A percentile compares a stretch with the other conserved stretches of the same genome.
These are phyloP conservation scores for Microcyclospora pomicola DNA, from an alignment of 2,329 filamentous ascomycete species.

Conservation along the genomic window DNA sequence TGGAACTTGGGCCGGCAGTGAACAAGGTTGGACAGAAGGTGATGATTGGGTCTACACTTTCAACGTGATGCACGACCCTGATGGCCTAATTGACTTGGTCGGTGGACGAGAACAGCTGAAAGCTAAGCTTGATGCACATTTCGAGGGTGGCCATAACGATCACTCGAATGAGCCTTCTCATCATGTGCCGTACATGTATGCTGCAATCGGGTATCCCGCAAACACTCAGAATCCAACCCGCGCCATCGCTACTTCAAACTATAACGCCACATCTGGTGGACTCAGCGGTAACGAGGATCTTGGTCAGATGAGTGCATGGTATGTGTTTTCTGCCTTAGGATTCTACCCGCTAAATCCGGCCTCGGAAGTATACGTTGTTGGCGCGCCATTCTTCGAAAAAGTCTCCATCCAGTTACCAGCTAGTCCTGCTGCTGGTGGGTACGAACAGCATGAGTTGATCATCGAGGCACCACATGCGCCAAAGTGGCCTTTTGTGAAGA, in stretches of 20 bases:
- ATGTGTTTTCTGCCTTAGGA: slow-evolving; percentile 33
- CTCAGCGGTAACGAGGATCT: slow-evolving; percentile 37
- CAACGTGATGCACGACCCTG: slow-evolving; percentile 34
- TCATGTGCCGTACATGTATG: slow-evolving; percentile 35
- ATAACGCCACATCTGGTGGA: slow-evolving; percentile 34
- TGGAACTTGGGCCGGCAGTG: slow-evolving; percentile 30
- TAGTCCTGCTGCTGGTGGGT: slow-evolving; percentile 20
- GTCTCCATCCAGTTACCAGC: slow-evolving; percentile 27
- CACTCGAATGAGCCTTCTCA: slow-evolving; percentile 37
- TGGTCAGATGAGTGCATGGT: slow-evolving; percentile 39
- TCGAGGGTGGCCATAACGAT: slow-evolving; percentile 33
- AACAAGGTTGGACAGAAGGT: slow-evolving; percentile 37
- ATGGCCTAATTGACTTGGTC: slow-evolving; percentile 30
- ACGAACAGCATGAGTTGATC: slow-evolving; percentile 19
- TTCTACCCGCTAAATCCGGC: slow-evolving; percentile 37
- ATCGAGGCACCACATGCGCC: slow-evolving; percentile 31
- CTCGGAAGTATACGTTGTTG: slow-evolving; percentile 33
- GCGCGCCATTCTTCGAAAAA: slow-evolving; percentile 34
- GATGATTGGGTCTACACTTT: slow-evolving; percentile 40
- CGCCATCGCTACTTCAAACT: slow-evolving; percentile 27
- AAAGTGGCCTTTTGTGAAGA: slow-evolving; percentile 28
- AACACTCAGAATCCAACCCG: slow-evolving; percentile 28
- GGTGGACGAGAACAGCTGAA: slow-evolving; percentile 26
- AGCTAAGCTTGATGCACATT: slow-evolving; percentile 32
- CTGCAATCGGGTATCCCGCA: slow-evolving; percentile 28